Evolutionary conservation across 164 flowering plant genomes (phyloP).

Genomic region (Berberis vulgaris): DNA sequence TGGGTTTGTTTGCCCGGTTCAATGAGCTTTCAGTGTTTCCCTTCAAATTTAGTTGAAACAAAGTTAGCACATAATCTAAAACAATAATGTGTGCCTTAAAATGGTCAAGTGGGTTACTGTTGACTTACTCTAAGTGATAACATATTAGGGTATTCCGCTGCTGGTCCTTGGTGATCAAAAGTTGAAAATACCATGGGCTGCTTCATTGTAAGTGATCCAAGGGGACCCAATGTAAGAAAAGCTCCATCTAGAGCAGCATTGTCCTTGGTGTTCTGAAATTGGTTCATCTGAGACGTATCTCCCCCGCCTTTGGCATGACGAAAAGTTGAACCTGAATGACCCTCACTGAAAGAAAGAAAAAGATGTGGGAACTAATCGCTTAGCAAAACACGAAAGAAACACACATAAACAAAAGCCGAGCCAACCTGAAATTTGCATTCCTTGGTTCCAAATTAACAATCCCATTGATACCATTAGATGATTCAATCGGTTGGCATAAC

Average conservation of each 20-base stretch:
- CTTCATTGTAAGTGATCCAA: constrained; percentile 15
- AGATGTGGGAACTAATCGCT: constrained; percentile 1
- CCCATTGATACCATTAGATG: too few relatives aligned
- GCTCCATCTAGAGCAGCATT: constrained; percentile 13
- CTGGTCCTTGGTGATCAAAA: background rate
- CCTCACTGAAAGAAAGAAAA: constrained; percentile 28
- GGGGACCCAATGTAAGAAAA: constrained; percentile 32
- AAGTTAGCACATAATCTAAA: too few relatives aligned
- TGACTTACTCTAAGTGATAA: too few relatives aligned
- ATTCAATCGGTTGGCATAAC: too few relatives aligned
- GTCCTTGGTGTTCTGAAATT: constrained; percentile 12
- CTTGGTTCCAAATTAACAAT: too few relatives aligned
- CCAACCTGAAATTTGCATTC: too few relatives aligned
- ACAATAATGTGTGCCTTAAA: too few relatives aligned
- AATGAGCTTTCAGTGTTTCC: too few relatives aligned
- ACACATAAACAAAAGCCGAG: background rate
- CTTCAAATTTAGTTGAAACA: too few relatives aligned
- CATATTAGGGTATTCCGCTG: too few relatives aligned
- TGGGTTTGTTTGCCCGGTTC: too few relatives aligned
- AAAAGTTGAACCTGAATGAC: constrained; percentile 1
- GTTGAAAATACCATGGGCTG: constrained; percentile 11
- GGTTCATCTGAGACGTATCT: constrained; percentile 13
- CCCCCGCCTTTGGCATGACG: constrained; percentile 9
- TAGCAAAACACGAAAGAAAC: background rate
- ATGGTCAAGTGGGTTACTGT: too few relatives aligned